Base-by-base conservation (phyloP, 805 yeast genomes). In the Ogataea sp. region DNA sequence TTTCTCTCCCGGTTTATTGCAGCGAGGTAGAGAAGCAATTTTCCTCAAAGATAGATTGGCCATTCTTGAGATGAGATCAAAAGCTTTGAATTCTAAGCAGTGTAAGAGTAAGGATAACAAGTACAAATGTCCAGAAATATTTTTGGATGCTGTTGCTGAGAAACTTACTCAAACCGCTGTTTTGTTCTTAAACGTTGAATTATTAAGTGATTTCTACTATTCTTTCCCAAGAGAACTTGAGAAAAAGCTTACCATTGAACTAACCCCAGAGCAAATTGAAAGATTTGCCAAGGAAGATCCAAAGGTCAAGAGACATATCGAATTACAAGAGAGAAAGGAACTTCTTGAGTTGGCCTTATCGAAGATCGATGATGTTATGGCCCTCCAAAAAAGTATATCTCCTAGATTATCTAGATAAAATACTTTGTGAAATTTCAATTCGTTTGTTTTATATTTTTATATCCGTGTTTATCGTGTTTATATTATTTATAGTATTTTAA, bases 191-290 rank as follows among this genome's bases (percentile, higher is more conserved):
- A 93, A 93, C 55, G 97, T 94, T 40, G 99, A 93, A 61, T 67
- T 93, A 40, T 67, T 93, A 45, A 83, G 95, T 48, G 98, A 94
- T 61, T 93, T 93, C 55, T 94, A 90, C 57, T 93, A 94, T 60
- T 87, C 88, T 50, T 90, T 93, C 61, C 97, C 99, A 2, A 73
- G 97, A 43, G 97, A 88, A 59, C 69, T 93, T 45, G 99, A 93
- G 58, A 68, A 69, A 38, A 78, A 78, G 47, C 71, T 93, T 40
- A 79, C 80, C 36, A 67, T 70, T 43, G 70, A 71, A 32, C 65
- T 93, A 52, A 67, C 76, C 8, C 70, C 71, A 37, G 94, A 86
- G 39, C 94, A 89, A 54, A 71, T 93, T 37, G 97, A 89, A 52
- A 63, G 64, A 43, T 86, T 90, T 64, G 98, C 98, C 0, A 86